Evolutionary conservation across 1,284 basidiomycete genomes (phyloP).

Genomic region (Papiliotrema flavescens): DNA sequence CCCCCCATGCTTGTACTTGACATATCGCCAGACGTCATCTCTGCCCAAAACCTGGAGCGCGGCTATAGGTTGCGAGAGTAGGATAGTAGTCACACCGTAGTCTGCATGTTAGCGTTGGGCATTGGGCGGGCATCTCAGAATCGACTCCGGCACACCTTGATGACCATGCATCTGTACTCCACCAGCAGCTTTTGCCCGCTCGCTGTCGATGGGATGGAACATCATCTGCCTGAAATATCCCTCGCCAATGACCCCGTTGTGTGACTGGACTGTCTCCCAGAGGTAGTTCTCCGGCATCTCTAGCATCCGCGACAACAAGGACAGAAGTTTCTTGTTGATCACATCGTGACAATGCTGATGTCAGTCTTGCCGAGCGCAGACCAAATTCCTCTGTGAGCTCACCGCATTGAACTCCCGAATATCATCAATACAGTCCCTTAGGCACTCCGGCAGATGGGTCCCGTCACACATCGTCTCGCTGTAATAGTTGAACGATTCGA

Average conservation of each 20-base stretch:
- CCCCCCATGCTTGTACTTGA: conserved; percentile 37
- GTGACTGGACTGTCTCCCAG: conserved; percentile 5
- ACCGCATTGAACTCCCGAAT: no score
- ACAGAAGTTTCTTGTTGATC: conserved; percentile 4
- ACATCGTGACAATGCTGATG: no score
- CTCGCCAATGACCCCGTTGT: conserved; percentile 9
- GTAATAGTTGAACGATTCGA: conserved; percentile 41
- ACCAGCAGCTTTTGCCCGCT: not conserved
- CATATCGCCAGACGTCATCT: conserved; percentile 46
- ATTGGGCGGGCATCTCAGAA: not conserved
- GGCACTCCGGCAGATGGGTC: conserved; percentile 12
- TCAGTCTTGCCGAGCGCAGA: no score
- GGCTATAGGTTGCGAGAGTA: conserved; percentile 45
- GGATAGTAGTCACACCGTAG: conserved; percentile 18
- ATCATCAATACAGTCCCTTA: conserved; percentile 14
- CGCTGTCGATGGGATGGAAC: conserved; percentile 8
- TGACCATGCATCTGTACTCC: conserved; percentile 14
- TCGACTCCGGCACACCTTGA: not conserved
- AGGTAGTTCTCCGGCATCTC: conserved; percentile 9
- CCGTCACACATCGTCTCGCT: conserved; percentile 24
- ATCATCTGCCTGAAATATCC: conserved; percentile 18
- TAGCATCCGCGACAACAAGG: conserved; percentile 5
- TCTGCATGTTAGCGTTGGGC: conserved; percentile 1
- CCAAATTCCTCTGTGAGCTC: no score
- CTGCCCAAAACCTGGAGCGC: conserved; percentile 46